These are phyloP conservation scores for Eucommia ulmoides DNA, from an alignment of 257 asterid genomes.

Conservation along the genomic window DNA sequence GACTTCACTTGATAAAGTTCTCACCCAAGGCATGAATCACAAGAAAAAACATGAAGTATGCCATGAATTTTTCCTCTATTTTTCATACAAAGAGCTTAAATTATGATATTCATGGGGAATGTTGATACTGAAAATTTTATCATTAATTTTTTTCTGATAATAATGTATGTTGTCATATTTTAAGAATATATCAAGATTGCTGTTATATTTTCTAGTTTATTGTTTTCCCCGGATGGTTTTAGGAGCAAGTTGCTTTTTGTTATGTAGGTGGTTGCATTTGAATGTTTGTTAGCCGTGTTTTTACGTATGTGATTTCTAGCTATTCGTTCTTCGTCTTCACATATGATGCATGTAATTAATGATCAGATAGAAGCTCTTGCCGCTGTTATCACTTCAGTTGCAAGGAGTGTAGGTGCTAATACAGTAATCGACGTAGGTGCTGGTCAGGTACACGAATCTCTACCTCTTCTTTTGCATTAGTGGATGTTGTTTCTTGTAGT, in stretches of 20 bases:
- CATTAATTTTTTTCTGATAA: neutral
- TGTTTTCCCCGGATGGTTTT: no score
- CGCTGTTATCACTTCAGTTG: constrained; percentile 46
- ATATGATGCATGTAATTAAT: neutral
- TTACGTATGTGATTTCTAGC: no score
- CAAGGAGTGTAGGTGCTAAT: constrained; percentile 42
- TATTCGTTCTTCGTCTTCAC: neutral
- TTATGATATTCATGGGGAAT: neutral
- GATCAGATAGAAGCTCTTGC: constrained; percentile 70
- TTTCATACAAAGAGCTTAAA: no score
- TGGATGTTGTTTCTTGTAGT: no score
- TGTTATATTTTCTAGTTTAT: neutral
- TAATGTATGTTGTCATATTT: neutral
- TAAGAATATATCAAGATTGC: neutral
- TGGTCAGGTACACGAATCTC: constrained; percentile 55
- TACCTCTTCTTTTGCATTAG: constrained; percentile 10
- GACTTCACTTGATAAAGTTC: constrained; percentile 46
- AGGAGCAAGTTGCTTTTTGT: no score
- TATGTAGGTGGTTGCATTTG: no score
- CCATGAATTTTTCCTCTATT: no score
- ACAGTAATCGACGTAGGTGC: constrained; percentile 79
- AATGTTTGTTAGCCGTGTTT: no score
- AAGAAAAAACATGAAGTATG: constrained; percentile 94
- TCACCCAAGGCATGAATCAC: constrained; percentile 85
- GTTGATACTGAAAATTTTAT: neutral